Evolutionary conservation across 495 filamentous ascomycete genomes (phyloP).

Genomic region (Penicillium cinerascens): DNA sequence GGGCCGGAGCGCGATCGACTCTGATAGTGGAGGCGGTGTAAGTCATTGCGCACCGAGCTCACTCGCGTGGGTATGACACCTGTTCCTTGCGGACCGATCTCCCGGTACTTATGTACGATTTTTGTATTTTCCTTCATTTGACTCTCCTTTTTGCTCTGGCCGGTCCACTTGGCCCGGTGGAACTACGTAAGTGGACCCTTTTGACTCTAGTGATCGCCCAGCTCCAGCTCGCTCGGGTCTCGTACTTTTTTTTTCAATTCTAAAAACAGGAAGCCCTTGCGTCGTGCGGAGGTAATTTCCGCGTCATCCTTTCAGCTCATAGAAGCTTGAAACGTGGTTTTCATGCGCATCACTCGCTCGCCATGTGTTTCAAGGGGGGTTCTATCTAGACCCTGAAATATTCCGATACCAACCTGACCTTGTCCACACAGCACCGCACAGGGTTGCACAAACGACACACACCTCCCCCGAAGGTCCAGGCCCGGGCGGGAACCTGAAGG

Average conservation of each 20-base stretch:
- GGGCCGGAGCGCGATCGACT: conserved; percentile 3
- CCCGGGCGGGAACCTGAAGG: background rate
- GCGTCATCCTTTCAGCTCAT: background rate
- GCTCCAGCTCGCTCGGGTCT: conserved; percentile 11
- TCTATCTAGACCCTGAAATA: background rate
- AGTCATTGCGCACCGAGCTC: conserved; percentile 5
- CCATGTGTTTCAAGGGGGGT: conserved; percentile 1
- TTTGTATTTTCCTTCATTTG: background rate
- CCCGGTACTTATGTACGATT: background rate
- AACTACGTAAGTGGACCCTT: background rate
- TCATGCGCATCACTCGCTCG: conserved; percentile 6
- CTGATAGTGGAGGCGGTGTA: conserved; percentile 12
- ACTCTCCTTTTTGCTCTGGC: background rate
- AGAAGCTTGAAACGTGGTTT: conserved; percentile 14
- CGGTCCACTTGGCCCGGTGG: conserved; percentile 3
- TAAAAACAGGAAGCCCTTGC: conserved; percentile 14
- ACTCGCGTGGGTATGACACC: conserved; percentile 23
- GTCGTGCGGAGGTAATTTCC: background rate
- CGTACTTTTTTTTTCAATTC: background rate
- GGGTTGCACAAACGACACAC: background rate
- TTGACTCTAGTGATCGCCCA: conserved; percentile 9
- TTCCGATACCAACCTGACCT: background rate
- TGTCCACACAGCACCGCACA: background rate
- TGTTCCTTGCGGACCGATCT: conserved; percentile 1
- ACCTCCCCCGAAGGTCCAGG: no score